Evolutionary conservation across 176 grass and related monocot genomes (phyloP), one percentile per base, ranked within the genome.

Genomic region (Oryza glumipatula): DNA sequence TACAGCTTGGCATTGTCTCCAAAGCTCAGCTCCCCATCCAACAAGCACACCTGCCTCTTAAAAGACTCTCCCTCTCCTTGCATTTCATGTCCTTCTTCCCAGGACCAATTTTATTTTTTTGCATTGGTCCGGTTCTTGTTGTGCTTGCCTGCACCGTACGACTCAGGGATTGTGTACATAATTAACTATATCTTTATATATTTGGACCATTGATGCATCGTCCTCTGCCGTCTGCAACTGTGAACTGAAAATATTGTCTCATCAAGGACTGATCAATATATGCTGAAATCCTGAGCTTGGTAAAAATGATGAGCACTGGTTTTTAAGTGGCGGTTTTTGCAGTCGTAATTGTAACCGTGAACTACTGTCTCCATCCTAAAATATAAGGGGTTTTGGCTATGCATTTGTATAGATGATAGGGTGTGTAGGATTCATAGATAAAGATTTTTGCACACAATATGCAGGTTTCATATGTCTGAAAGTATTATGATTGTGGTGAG

Each of bases 1-100:
- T 38, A 61, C 83, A 85, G 67, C 67, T 58, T 78, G 76, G 67
- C 76, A 35, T 49, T 85, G 83, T 79, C 75, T 63, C 67, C 74
- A 71, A 26, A 47, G 69, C 52, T 61, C 45, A 15, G 64, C 46
- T 74, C 46, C 46, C 46, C 15, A 19, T 54, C 47, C 72, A 75
- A 19, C 73, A 2, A 28, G 16, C 15, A 23, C 58, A 76, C 63
- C 73, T 56, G n/a, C 47, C 33, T 44, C 78, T 73, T 49, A 30
- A 73, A 73, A 9, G 12, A 12, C 68, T 11, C 68, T 12, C 19
- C 0, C 68, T 38, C 35, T 43, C 68, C 68, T 70, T n/a, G 17
- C 54, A 32, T 15, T 28, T 12, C 24, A 26, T 13, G 66, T 33
- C 15, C 30, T 68, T 12, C 70, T 68, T 22, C 70, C 11, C 4